Percentiles rank a stretch among this genome's conserved stretches.
Evolutionary conservation across 306 rosid species (phyloP).

Genomic region (Ziziphus jujuba): DNA sequence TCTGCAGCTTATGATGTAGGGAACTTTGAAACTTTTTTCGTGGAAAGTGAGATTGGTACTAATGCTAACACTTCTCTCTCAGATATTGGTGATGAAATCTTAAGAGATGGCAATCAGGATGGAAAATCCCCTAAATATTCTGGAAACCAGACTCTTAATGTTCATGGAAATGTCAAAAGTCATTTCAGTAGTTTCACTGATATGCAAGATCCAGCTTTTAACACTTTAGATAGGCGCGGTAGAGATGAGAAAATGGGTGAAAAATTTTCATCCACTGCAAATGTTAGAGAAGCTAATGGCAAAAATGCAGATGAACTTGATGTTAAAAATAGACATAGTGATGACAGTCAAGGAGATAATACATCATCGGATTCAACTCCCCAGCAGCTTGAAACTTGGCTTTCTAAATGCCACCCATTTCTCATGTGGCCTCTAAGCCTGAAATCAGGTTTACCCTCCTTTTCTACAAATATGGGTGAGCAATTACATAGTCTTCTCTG

Average conservation of each 20-base stretch:
- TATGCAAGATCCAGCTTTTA: constrained; percentile 20
- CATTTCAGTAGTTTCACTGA: constrained; percentile 28
- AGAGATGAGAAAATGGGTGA: constrained; percentile 32
- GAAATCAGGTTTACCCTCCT: constrained; percentile 43
- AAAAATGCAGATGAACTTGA: constrained; percentile 34
- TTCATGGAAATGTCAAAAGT: constrained; percentile 26
- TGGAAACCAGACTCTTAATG: constrained; percentile 26
- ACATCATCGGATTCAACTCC: constrained; percentile 38
- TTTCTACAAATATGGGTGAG: constrained; percentile 46
- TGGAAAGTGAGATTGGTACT: constrained; percentile 46
- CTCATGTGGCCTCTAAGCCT: constrained; percentile 39
- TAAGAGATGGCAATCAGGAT: constrained; percentile 22
- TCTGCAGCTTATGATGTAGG: constrained; percentile 30
- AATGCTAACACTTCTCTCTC: constrained; percentile 29
- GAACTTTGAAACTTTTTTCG: constrained; percentile 39
- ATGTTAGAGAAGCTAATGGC: constrained; percentile 30
- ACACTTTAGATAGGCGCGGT: constrained; percentile 15
- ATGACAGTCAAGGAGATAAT: constrained; percentile 32
- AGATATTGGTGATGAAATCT: constrained; percentile 18
- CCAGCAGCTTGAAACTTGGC: constrained; percentile 28
- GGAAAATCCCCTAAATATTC: constrained; percentile 25
- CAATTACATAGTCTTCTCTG: constrained; percentile 38
- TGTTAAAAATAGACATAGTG: constrained; percentile 29
- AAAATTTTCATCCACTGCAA: constrained; percentile 20
- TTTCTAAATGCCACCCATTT: constrained; percentile 33